phyloP scores from a whole-genome alignment of 192 early-diverging fungal species.

The Backusella morwellensis region DNA sequence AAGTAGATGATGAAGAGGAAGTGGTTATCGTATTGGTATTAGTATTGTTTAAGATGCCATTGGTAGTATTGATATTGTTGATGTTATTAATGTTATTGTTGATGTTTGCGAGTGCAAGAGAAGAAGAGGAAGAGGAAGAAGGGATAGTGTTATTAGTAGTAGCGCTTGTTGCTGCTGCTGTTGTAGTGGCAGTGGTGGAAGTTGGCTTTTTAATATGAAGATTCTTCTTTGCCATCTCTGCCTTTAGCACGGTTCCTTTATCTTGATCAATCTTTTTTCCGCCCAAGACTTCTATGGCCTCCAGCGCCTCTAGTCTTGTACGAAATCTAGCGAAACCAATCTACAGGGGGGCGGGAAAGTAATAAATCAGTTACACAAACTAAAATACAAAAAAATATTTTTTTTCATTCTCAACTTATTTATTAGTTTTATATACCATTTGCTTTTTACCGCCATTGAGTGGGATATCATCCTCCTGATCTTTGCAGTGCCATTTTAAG shows the following conservation, averaged over 20 bases:
- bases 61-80: not conserved
- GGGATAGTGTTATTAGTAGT: not conserved
- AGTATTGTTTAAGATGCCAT: not conserved
- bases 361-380: not conserved
- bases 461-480: conserved; percentile 57
- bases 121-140: conserved; percentile 18
- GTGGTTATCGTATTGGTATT: not conserved
- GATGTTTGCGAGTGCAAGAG: not conserved
- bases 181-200: conserved; percentile 8
- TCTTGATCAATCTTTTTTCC: conserved; percentile 89
- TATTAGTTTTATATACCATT: conserved; percentile 17
- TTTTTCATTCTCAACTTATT: not conserved
- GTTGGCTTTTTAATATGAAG: conserved; percentile 87
- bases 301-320: conserved; percentile 84
- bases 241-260: conserved; percentile 85
- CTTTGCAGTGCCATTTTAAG: conserved; percentile 82
- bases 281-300: conserved; percentile 89
- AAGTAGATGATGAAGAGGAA: not conserved
- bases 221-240: conserved; percentile 99
- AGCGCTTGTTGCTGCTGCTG: conserved; percentile 5
- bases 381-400: not conserved
- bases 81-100: not conserved
- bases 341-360: conserved; percentile 42
- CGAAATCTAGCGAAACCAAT: conserved; percentile 99
- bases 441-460: conserved; percentile 27